Evolutionary conservation across 176 grass and related monocot species (phyloP), one percentile per base, ranked within the genome.

Genomic region (Carex littledalei): DNA sequence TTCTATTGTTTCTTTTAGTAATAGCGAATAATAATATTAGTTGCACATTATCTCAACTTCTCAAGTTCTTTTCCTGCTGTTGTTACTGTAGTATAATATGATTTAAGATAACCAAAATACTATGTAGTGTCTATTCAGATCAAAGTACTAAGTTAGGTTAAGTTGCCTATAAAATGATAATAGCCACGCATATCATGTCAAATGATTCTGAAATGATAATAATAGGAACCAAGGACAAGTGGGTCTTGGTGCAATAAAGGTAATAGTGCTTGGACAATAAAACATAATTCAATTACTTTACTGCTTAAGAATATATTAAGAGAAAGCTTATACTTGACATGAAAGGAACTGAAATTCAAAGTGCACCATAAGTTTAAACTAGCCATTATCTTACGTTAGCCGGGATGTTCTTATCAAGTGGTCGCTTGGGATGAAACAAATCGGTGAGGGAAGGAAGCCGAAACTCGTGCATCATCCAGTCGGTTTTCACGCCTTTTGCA

Each of bases 401-500:
- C 81, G 90, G 90, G 84, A 99, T 99, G 64, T 76, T 92, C 82
- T 92, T 98, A 79, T 98, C 93, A 12, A 94, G 90, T 63, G 91
- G 93, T 80, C 90, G 89, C 88, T 94, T 95, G 24, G 82, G 85
- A 70, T 89, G 61, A 11, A 89, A 91, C 29, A 91, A 89, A 16
- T 92, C 88, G 0, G 72, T 86, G 58, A 92, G 93, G 4, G 93
- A 94, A 24, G 93, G 97, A 13, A 99, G 87, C 29, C 90, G 90
- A 58, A 99, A 99, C 85, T 94, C 97, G 35, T 99, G 97, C 97
- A 99, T 99, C 97, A 99, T 99, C 97, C 96, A 99, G 78, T 99
- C 96, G 0, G 96, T 99, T 90, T 99, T 99, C 45, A 90, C 52
- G 6, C 96, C 96, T 86, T 94, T 95, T 13, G 97, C 97, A 2